Evolutionary conservation across 1,284 basidiomycete genomes (phyloP).

Genomic region (Ganoderma sinense): DNA sequence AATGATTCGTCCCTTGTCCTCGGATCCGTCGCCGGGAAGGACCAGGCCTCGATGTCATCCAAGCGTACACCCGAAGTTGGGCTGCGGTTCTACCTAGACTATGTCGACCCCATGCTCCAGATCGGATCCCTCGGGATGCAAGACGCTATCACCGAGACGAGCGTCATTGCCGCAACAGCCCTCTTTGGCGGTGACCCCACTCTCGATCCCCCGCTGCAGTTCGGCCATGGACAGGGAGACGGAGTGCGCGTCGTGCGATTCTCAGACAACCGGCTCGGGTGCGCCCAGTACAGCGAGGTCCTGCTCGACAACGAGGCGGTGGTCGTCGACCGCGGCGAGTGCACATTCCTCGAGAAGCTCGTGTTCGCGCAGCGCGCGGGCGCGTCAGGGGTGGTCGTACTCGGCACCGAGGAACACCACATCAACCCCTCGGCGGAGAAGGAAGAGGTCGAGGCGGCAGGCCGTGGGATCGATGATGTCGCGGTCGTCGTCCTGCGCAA

Average conservation of each 20-base stretch:
- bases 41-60: not conserved
- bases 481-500: slow-evolving; percentile 67
- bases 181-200: slow-evolving; percentile 75
- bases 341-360: slow-evolving; percentile 86
- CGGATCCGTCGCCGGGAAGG: slow-evolving; percentile 39
- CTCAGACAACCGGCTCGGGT: slow-evolving; percentile 62
- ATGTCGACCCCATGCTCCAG: slow-evolving; percentile 52
- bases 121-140: slow-evolving; percentile 44
- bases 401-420: slow-evolving; percentile 63
- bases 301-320: slow-evolving; percentile 58
- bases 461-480: slow-evolving; percentile 59
- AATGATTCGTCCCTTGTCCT: slow-evolving; percentile 72
- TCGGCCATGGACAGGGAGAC: slow-evolving; percentile 54
- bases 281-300: slow-evolving; percentile 55
- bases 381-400: slow-evolving; percentile 78
- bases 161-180: slow-evolving; percentile 68
- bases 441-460: slow-evolving; percentile 63
- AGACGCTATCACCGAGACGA: slow-evolving; percentile 50
- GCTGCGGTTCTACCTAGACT: slow-evolving; percentile 65
- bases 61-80: slow-evolving; percentile 52
- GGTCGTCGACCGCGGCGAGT: slow-evolving; percentile 73
- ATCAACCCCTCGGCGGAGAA: slow-evolving; percentile 74
- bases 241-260: slow-evolving; percentile 63
- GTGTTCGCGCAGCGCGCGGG: slow-evolving; percentile 66
- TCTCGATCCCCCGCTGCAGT: slow-evolving; percentile 44